Percentiles rank a stretch among this genome's conserved stretches.
These are phyloP conservation scores for Ceratobasidium sp. DNA, from an alignment of 1,284 basidiomycete genomes.

Conservation along the genomic window DNA sequence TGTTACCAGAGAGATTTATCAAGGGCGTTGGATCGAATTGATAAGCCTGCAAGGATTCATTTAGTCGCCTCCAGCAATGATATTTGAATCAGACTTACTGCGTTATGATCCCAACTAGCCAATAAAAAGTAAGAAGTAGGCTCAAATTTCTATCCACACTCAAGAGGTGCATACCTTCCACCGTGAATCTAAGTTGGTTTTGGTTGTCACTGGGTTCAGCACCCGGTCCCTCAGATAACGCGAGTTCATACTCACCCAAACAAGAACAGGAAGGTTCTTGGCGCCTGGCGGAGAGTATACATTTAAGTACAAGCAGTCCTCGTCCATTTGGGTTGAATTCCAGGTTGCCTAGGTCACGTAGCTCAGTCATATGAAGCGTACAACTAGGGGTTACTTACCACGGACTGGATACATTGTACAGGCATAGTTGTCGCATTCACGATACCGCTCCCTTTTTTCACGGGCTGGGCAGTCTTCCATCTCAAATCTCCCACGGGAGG, in stretches of 20 bases:
- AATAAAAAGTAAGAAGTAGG: not conserved
- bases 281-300: conserved; percentile 3
- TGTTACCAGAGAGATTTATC: conserved; percentile 20
- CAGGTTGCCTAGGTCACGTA: not conserved
- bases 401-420: conserved; percentile 3
- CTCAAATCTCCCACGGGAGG: conserved; percentile 9
- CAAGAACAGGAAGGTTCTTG: conserved; percentile 14
- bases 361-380: not conserved
- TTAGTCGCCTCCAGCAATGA: no score
- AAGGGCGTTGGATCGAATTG: conserved; percentile 29
- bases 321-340: conserved; percentile 3
- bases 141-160: not conserved
- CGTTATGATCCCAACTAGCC: conserved; percentile 19
- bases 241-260: conserved; percentile 1
- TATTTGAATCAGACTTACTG: not conserved
- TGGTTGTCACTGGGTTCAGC: no score
- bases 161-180: conserved; percentile 1
- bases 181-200: conserved; percentile 1
- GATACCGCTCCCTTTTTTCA: not conserved
- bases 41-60: not conserved
- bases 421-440: conserved; percentile 15
- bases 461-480: conserved; percentile 7
- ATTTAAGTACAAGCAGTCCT: conserved; percentile 24
- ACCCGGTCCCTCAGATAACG: not conserved
- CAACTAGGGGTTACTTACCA: not conserved